Evolutionary conservation across 1,284 basidiomycete genomes (phyloP), one percentile per base, ranked within the genome.

Genomic region (Cerrena zonata): DNA sequence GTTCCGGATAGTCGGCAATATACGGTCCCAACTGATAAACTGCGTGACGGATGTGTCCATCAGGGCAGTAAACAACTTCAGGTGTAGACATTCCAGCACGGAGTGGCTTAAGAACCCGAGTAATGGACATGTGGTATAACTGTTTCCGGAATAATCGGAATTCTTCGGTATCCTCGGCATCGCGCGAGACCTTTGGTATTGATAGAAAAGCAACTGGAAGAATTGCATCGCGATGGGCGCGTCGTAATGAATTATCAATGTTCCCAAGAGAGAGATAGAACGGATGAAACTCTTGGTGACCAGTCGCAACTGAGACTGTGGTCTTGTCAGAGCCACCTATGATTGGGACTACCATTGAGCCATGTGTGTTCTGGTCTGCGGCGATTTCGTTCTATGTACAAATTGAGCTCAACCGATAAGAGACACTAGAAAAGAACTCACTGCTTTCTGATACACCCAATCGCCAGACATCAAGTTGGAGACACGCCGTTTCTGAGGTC

Each of bases 21-120:
- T 63, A 64, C 5, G 62, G 61, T 2, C 61, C 65, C 19, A 67
- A 34, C 5, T 58, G 55, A 46, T 59, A 65, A 13, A 67, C 58
- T 1, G 52, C 50, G 1, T 47, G 45, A 5, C 55, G 50, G 42
- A 47, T 64, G 38, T 65, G 59, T 2, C 54, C 55, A 44, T 67
- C 64, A 2, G 51, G 22, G 44, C 65, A 67, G 3, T 27, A 50
- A 0, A 55, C 42, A 1, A 65, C 45, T 15, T 62, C 54, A 4
- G 60, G 61, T 0, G 23, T 52, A 19, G 50, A 51, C 59, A 65
- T 65, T 5, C 22, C 50, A 0, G 56, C 51, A 11, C 43, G 48
- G 1, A 63, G 41, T 15, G 52, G 21, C 5, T 49, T 13, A 2
- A 64, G 49, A 25, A 66, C 59, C 0, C 21, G 23, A 1, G 47